Conservation (phyloP, 2,329 filamentous ascomycete species). For the Claviceps spartinae region DNA sequence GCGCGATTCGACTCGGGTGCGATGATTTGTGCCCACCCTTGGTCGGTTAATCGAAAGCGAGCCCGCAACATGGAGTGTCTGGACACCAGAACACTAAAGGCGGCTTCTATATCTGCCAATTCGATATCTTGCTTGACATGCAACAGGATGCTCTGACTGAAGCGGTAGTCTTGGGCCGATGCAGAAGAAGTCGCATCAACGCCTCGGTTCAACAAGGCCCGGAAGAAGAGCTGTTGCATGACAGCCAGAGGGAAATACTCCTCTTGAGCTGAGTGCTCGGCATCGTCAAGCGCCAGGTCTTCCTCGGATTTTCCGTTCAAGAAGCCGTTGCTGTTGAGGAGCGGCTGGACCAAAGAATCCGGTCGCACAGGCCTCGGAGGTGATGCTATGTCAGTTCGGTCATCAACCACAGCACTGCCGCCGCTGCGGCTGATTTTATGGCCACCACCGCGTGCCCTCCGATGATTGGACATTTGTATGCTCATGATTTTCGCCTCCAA, state of each 20-base stretch:
- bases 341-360: constrained; percentile 4
- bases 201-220: constrained; percentile 29
- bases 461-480: constrained; percentile 29
- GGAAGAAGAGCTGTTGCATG: constrained; percentile 41
- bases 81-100: constrained; percentile 32
- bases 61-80: constrained; percentile 39
- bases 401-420: background rate
- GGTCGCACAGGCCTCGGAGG: constrained; percentile 1
- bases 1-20: constrained; percentile 25
- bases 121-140: constrained; percentile 27
- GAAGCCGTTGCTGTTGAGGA: background rate
- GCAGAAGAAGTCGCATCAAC: constrained; percentile 16
- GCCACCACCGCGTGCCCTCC: constrained; percentile 2
- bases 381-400: constrained; percentile 14
- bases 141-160: constrained; percentile 37
- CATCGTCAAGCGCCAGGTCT: background rate
- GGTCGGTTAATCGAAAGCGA: constrained; percentile 25
- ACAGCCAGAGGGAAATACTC: constrained; percentile 33
- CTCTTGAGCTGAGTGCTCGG: constrained; percentile 14
- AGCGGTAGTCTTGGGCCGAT: constrained; percentile 27
- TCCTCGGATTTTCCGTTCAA: background rate
- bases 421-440: background rate
- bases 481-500: constrained; percentile 31
- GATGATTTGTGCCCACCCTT: constrained; percentile 34
- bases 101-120: constrained; percentile 31